Conservation (phyloP, 805 yeast genomes). For the Isabelozyma rhagii region DNA sequence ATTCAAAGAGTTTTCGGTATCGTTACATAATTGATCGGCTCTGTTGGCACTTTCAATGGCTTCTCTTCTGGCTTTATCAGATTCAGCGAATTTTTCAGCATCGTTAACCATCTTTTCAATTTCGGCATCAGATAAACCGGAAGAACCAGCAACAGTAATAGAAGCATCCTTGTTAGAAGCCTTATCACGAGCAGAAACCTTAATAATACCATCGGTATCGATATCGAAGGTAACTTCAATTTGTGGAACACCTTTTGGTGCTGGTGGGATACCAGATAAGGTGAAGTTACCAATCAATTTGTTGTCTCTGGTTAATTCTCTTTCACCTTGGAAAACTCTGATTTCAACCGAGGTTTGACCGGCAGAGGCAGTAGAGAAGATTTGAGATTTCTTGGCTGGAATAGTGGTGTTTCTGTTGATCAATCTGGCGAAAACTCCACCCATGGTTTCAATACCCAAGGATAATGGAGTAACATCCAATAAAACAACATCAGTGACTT, state of each 20-base stretch:
- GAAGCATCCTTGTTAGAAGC: slow-evolving; percentile 92
- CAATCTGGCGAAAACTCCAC: slow-evolving; percentile 93
- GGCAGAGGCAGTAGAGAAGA: slow-evolving; percentile 93
- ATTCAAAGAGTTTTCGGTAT: slow-evolving; percentile 46
- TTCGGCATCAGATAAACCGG: slow-evolving; percentile 87
- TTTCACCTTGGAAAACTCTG: slow-evolving; percentile 99
- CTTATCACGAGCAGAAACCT: slow-evolving; percentile 91
- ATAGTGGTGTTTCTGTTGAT: slow-evolving; percentile 93
- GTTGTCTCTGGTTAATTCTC: slow-evolving; percentile 97
- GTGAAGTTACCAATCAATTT: slow-evolving; percentile 96
- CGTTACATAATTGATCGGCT: slow-evolving; percentile 69
- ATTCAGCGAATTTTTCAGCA: slow-evolving; percentile 84
- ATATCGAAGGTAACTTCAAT: slow-evolving; percentile 93
- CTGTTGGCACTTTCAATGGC: slow-evolving; percentile 83
- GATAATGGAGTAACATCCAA: slow-evolving; percentile 89
- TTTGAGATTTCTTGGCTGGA: slow-evolving; percentile 95
- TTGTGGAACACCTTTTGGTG: slow-evolving; percentile 93
- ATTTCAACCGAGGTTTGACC: slow-evolving; percentile 97
- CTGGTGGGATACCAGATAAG: slow-evolving; percentile 91
- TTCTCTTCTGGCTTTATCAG: slow-evolving; percentile 83
- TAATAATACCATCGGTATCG: slow-evolving; percentile 96
- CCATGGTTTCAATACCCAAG: slow-evolving; percentile 95
- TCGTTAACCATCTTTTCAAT: slow-evolving; percentile 88
- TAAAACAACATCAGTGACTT: slow-evolving; percentile 85
- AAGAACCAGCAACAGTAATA: slow-evolving; percentile 93